Evolutionary conservation across 257 asterid species (phyloP).

Genomic region (Jaltomata sinuosa): DNA sequence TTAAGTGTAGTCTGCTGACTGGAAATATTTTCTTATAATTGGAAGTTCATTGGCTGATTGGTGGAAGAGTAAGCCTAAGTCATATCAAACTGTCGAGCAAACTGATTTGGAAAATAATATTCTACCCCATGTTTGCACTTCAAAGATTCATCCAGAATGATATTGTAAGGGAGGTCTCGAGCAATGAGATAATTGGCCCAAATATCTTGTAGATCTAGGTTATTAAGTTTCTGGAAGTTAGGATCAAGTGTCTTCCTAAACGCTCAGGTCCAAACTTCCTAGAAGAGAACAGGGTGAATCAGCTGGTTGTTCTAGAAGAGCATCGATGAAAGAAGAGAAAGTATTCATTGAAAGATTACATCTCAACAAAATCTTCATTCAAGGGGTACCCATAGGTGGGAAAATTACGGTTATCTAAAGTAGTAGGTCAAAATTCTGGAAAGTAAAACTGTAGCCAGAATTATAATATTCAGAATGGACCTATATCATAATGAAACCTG

Average conservation of each 20-base stretch:
- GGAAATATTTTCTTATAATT: not conserved
- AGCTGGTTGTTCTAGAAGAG: not conserved
- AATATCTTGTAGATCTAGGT: not conserved
- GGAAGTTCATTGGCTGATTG: not conserved
- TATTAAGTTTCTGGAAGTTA: not conserved
- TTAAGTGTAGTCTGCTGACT: too few species aligned
- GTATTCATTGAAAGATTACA: not conserved
- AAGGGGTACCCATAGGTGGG: not conserved
- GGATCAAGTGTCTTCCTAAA: conserved; percentile 1
- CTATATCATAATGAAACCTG: not conserved
- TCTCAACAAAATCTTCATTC: not conserved
- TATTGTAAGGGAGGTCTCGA: not conserved
- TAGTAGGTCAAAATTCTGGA: not conserved
- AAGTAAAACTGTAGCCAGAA: conserved; percentile 1
- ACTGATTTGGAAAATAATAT: not conserved
- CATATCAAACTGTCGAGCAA: not conserved
- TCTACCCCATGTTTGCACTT: not conserved
- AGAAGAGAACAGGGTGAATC: not conserved
- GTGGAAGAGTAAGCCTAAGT: not conserved
- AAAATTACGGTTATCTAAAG: not conserved
- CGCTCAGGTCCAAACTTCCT: not conserved
- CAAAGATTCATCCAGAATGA: not conserved
- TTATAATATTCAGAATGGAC: not conserved
- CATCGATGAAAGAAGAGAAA: not conserved
- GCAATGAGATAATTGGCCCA: not conserved